Evolutionary conservation across 1,284 basidiomycete genomes (phyloP), one percentile per base, ranked within the genome.

Genomic region (Cystobasidiaceae sp.): DNA sequence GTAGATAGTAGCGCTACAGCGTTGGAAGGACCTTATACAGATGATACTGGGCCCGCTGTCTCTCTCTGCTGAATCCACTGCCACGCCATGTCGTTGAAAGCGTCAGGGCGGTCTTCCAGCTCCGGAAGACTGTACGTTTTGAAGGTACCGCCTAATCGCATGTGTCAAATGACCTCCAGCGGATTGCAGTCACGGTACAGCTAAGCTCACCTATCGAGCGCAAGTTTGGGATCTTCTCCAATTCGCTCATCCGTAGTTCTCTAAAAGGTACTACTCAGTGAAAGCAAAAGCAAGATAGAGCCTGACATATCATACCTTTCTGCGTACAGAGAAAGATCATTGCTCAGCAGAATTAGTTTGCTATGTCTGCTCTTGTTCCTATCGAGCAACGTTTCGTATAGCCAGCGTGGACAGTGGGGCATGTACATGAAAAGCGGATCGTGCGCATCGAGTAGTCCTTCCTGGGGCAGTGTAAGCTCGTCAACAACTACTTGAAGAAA

Each of bases 341-440:
- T 73, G 11, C 68, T 70, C 41, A 72, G 60, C 2, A 73, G 50
- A 34, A 72, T 23, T 1, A 68, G 45, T 0, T 63, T 60, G 1
- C 27, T 4, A 2, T 71, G 21, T 5, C 57, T 41, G 4, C 50
- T 51, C 69, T 67, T 63, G 41, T 72, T 72, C 25, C 33, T 39
- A 5, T 39, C 49, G 5, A 73, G 58, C 43, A 73, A 50, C 0
- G 44, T 49, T 19, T 72, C 69, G 61, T 71, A 72, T 9, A 73
- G 62, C 1, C 66, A 61, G 1, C 72, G 67, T 9, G 72, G 72
- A 23, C 71, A 71, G 44, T 73, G 72, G 4, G 72, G 72, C 62
- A 72, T 70, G 66, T 70, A 73, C 4, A 73, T 64, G 33, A 73
- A 66, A 0, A 71, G 72, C 0, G 61, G 34, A 2, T 39, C 44